Evolutionary conservation across 106 monocot genomes (phyloP).

Genomic region (Dendrobium officinale): DNA sequence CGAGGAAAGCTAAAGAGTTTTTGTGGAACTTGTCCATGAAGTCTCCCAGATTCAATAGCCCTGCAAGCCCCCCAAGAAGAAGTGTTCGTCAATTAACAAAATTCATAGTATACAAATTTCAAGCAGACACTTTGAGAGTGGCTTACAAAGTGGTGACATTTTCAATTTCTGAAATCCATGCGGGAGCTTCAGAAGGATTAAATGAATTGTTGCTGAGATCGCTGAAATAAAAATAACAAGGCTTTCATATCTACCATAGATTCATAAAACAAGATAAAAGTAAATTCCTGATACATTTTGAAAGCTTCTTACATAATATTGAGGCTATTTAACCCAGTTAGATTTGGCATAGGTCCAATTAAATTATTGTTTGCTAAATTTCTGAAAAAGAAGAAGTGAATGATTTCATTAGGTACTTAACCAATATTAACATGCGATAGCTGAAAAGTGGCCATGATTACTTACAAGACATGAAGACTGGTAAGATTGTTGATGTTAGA

Average conservation of each 20-base stretch:
- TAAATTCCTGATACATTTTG: not conserved
- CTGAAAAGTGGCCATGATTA: not conserved
- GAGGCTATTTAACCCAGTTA: slow-evolving; percentile 32
- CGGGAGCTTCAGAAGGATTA: slow-evolving; percentile 36
- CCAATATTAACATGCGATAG: slow-evolving; percentile 6
- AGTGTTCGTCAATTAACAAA: not conserved
- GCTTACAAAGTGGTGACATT: slow-evolving; percentile 44
- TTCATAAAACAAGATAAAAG: not conserved
- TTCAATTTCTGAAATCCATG: slow-evolving; percentile 31
- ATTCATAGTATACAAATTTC: not conserved
- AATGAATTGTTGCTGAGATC: slow-evolving; percentile 29
- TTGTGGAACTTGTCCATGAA: slow-evolving; percentile 22
- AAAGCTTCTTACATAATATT: slow-evolving; percentile 25
- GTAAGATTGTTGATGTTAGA: slow-evolving; percentile 17
- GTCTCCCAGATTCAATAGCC: slow-evolving; percentile 15
- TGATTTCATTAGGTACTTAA: not conserved
- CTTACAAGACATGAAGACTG: slow-evolving; percentile 15
- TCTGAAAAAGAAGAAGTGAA: not conserved
- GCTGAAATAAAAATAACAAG: slow-evolving; percentile 20
- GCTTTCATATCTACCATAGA: slow-evolving; percentile 25
- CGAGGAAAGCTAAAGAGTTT: slow-evolving; percentile 25
- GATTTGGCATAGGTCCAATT: slow-evolving; percentile 17
- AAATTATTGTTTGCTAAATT: slow-evolving; percentile 17
- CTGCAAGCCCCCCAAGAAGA: slow-evolving; percentile 8
- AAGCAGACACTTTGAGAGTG: slow-evolving; percentile 2